These are phyloP conservation scores for Patellifolia procumbens DNA, from an alignment of 179 eudicot genomes.

Conservation along the genomic window DNA sequence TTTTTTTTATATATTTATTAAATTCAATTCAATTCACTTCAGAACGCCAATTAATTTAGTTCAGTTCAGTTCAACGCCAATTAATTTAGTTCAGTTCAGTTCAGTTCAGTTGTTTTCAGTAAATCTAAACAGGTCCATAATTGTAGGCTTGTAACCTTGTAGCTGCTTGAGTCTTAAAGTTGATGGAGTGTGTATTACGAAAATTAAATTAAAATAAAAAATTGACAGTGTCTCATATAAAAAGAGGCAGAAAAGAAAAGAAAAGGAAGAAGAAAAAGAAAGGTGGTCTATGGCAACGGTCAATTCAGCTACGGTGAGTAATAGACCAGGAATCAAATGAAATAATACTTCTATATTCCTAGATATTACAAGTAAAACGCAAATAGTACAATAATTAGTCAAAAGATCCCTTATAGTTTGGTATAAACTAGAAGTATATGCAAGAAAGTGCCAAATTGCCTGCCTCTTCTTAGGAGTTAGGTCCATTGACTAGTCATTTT, in stretches of 20 bases:
- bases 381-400: background rate
- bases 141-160: too few relatives aligned
- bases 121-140: too few relatives aligned
- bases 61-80: too few relatives aligned
- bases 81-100: too few relatives aligned
- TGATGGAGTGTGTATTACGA: too few relatives aligned
- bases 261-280: background rate
- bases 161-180: too few relatives aligned
- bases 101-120: too few relatives aligned
- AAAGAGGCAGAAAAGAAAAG: too few relatives aligned
- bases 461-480: slow-evolving; percentile 2
- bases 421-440: background rate
- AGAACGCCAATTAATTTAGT: too few relatives aligned
- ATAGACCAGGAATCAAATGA: slow-evolving; percentile 5
- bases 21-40: too few relatives aligned
- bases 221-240: background rate
- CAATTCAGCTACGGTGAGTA: background rate
- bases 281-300: background rate
- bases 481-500: background rate
- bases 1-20: too few relatives aligned
- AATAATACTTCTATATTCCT: background rate
- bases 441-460: background rate
- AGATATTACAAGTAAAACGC: background rate
- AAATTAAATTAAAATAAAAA: too few relatives aligned
- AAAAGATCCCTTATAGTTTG: background rate